Evolutionary conservation across 352 stramenopile genomes (phyloP), one percentile per base, ranked within the genome.

Genomic region (Globisporangium nunn): DNA sequence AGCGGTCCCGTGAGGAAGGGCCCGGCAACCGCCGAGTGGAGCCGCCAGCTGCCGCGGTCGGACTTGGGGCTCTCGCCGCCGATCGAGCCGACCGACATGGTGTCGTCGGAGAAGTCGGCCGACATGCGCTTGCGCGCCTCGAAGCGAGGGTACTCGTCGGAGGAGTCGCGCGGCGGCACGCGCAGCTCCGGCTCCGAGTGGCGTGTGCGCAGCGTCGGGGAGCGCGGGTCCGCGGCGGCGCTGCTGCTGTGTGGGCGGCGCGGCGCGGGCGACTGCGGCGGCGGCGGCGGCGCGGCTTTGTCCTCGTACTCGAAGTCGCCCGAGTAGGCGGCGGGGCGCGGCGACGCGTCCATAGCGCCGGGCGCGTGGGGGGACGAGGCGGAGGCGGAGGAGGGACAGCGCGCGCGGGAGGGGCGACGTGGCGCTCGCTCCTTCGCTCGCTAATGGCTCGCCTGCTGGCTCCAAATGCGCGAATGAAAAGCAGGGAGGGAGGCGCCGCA

Each of bases 1-100:
- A 78, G 47, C 10, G 70, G 70, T 30, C 70, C 70, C 6, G 70
- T 78, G 29, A 78, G 55, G 30, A 78, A 78, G 29, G 70, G 70
- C 0, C 70, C 70, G 0, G 55, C 37, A 8, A 75, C 70, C 11
- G 63, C 60, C 10, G 70, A 71, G 50, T 62, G 59, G n/a, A 64
- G 45, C 17, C 58, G 58, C 58, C 58, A 64, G 50, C 62, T 72
- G 10, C 61, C 61, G 40, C 66, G 71, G 46, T 74, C 66, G 35
- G 59, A 68, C 39, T 71, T 67, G 28, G 70, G 70, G 49, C 70
- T 78, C 29, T 75, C 66, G 23, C 52, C 55, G 28, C 54, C 49
- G 40, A 66, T 54, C 6, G 69, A 75, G 1, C 62, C 68, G n/a
- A 58, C 66, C 1, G 66, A 74, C 56, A 67, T 70, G n/a, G 69